phyloP scores from a whole-genome alignment of 306 rosid genomes.

The Citrullus amarus region DNA sequence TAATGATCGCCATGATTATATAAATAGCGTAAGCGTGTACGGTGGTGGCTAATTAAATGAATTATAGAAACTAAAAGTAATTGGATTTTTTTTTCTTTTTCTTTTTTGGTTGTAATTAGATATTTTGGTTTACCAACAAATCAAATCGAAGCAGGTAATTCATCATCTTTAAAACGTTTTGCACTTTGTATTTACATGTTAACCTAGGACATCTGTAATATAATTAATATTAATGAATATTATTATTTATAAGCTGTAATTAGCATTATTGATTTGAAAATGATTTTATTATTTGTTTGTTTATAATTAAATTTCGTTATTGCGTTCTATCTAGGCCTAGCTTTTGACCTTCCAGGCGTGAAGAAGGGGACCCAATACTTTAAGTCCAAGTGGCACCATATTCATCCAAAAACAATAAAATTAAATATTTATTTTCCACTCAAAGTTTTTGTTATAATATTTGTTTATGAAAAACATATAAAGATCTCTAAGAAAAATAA shows the following conservation, averaged over 20 bases:
- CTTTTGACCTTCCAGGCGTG: constrained; percentile 1
- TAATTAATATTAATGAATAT: not conserved
- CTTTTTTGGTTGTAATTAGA: not conserved
- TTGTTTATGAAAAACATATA: not conserved
- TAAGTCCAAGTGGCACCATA: not conserved
- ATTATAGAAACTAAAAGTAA: not conserved
- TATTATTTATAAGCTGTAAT: not conserved
- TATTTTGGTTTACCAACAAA: not conserved
- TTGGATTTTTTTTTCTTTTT: not conserved
- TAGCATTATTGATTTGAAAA: not conserved
- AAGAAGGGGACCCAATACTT: not conserved
- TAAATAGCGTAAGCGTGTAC: not conserved
- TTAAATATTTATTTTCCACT: not conserved
- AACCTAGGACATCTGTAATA: constrained; percentile 1
- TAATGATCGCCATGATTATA: not conserved
- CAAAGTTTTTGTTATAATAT: not conserved
- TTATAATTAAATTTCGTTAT: not conserved
- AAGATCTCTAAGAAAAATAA: not conserved
- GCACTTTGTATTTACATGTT: not conserved
- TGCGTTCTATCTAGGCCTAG: constrained; percentile 6
- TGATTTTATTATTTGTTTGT: not conserved
- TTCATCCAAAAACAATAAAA: not conserved
- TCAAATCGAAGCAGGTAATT: not conserved
- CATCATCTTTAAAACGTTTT: not conserved
- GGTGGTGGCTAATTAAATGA: not conserved